Conservation (phyloP, 495 filamentous ascomycete species). For the Copromyces sp. region DNA sequence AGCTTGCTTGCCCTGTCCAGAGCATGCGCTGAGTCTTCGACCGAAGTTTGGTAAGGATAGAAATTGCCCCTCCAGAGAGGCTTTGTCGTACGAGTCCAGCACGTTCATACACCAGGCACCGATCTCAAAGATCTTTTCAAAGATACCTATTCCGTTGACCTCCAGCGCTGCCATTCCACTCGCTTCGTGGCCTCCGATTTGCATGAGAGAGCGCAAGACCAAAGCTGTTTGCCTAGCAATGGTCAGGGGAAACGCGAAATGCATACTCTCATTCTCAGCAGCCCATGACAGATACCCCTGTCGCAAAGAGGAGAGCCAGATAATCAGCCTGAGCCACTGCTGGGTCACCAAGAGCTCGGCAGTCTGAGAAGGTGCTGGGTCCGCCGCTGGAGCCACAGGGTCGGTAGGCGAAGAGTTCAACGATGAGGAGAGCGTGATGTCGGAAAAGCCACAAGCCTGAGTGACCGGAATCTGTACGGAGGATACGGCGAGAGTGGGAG, state of each 20-base stretch:
- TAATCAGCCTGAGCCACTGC: constrained; percentile 52
- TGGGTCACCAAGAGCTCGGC: constrained; percentile 53
- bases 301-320: constrained; percentile 52
- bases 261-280: constrained; percentile 38
- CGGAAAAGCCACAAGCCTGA: neutral
- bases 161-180: constrained; percentile 37
- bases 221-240: constrained; percentile 44
- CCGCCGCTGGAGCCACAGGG: neutral
- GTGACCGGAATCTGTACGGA: neutral
- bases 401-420: neutral
- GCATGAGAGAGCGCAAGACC: constrained; percentile 38
- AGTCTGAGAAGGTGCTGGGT: constrained; percentile 27
- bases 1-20: constrained; percentile 6
- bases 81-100: constrained; percentile 22
- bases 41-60: neutral
- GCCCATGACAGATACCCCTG: constrained; percentile 38
- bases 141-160: constrained; percentile 50
- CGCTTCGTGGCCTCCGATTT: neutral
- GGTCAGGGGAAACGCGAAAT: constrained; percentile 46
- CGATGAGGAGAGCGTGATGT: neutral
- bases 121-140: constrained; percentile 47
- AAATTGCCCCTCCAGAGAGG: neutral
- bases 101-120: constrained; percentile 44
- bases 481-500: constrained; percentile 25
- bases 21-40: neutral